Base-by-base conservation (phyloP, 441 rosid genomes). In the Pelargonium citronellum region DNA sequence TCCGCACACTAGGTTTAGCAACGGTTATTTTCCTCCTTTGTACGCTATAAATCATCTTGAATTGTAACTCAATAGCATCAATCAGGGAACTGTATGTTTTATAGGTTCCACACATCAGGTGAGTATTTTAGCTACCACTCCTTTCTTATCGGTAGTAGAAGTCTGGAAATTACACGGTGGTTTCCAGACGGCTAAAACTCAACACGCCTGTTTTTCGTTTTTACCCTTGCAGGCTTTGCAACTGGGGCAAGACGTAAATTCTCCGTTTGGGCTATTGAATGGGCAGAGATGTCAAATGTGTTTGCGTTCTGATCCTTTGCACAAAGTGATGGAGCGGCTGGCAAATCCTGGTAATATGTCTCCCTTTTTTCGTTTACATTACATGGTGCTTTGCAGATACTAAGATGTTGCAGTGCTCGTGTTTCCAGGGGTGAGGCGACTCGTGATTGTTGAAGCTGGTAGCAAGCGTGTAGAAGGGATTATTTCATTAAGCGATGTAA, bases 221-320 rank as follows among this genome's bases (percentile, higher is more conserved):
- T 5, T 37, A 37, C 41, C 6, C 6, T 5, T 7, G 62, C 69
- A 95, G 99, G 99, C 98, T 15, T 74, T 92, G 82, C 99, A 89
- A 75, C 71, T 92, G 85, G 96, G 94, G 61, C 97, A 92, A 76
- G 95, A 95, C 81, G 82, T 92, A 37, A 77, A 77, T 74, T 79
- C 85, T 30, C 81, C 89, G 10, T 74, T 74, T 72, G 92, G 85
- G 67, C 77, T 82, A 10, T 88, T 82, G 30, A 91, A 87, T 55
- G 62, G 62, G 62, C 95, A 84, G 82, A 85, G 97, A 84, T 92
- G 96, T 80, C 98, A 92, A 70, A 89, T 89, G 95, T 89, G 95
- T 69, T 78, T 89, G 79, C 83, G 86, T 7, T 78, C 90, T 0
- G 91, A 89, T 79, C 75, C 95, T 67, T 79, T 89, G 71, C 82